Conservation (phyloP, 1,139 yeast species). For the Neolecta irregularis region DNA sequence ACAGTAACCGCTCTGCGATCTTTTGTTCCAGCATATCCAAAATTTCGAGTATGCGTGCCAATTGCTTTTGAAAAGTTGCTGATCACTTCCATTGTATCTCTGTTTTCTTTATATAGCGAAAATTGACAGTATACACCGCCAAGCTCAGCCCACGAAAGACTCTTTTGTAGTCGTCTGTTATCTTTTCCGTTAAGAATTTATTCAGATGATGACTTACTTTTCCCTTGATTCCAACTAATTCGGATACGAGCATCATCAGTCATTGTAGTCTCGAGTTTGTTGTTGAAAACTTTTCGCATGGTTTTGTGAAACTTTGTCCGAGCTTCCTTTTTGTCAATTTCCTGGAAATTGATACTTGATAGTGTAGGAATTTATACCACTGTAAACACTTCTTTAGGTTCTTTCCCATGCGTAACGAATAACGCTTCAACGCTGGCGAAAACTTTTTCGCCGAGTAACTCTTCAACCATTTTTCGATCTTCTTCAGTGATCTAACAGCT, state of each 20-base stretch:
- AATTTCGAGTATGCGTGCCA: conserved; percentile 50
- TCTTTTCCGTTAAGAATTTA: conserved; percentile 17
- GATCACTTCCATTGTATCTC: conserved; percentile 95
- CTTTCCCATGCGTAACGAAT: conserved; percentile 42
- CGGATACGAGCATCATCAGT: conserved; percentile 50
- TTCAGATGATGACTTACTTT: conserved; percentile 21
- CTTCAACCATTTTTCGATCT: conserved; percentile 21
- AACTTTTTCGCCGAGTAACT: conserved; percentile 43
- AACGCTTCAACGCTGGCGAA: conserved; percentile 34
- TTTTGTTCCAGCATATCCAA: conserved; percentile 87
- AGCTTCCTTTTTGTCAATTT: conserved; percentile 50
- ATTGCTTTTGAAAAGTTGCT: conserved; percentile 55
- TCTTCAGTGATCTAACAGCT: conserved; percentile 19
- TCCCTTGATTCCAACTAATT: conserved; percentile 31
- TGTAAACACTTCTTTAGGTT: conserved; percentile 35
- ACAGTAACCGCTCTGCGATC: conserved; percentile 94
- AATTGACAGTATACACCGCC: conserved; percentile 45
- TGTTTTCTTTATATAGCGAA: conserved; percentile 78
- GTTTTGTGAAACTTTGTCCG: conserved; percentile 69
- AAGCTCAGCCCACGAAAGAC: conserved; percentile 5
- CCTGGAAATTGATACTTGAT: conserved; percentile 21
- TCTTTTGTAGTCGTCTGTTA: conserved; percentile 17
- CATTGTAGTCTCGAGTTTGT: conserved; percentile 66
- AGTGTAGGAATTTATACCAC: conserved; percentile 5
- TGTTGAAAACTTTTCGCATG: conserved; percentile 56